phyloP scores from a whole-genome alignment of 2,329 filamentous ascomycete genomes.

The Cladosporium velox region DNA sequence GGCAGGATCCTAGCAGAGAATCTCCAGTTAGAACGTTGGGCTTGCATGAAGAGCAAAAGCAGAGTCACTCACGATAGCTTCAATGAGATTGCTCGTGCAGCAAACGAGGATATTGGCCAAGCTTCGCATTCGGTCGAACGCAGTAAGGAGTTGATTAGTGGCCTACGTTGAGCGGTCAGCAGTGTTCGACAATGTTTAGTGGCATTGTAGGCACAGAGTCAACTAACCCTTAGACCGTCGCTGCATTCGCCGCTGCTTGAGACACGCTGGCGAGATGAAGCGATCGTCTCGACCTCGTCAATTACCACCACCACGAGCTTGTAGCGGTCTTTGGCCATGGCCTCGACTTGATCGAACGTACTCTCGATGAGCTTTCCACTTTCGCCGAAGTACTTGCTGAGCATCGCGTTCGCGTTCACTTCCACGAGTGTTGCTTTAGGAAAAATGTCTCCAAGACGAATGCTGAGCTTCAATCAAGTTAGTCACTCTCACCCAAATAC shows the following conservation, averaged over 20 bases:
- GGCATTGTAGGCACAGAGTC: not conserved
- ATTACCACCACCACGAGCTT: slow-evolving; percentile 50
- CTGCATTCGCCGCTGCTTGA: slow-evolving; percentile 45
- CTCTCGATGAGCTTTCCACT: slow-evolving; percentile 47
- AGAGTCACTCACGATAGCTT: slow-evolving; percentile 40
- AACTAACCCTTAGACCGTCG: slow-evolving; percentile 47
- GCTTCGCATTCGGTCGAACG: slow-evolving; percentile 47
- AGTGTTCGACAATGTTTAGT: not conserved
- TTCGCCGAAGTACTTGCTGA: slow-evolving; percentile 53
- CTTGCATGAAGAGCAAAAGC: not conserved
- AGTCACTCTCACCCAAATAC: not conserved
- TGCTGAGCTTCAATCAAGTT: slow-evolving; percentile 25
- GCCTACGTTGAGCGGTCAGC: slow-evolving; percentile 31
- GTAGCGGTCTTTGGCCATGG: slow-evolving; percentile 42
- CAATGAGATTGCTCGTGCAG: slow-evolving; percentile 53
- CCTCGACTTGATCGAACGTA: slow-evolving; percentile 45
- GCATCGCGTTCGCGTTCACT: slow-evolving; percentile 48
- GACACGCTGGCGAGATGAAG: slow-evolving; percentile 46
- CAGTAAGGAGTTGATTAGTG: slow-evolving; percentile 53
- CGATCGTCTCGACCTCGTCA: slow-evolving; percentile 54
- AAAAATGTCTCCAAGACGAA: slow-evolving; percentile 45
- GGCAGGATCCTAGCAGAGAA: slow-evolving; percentile 41
- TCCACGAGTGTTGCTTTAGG: slow-evolving; percentile 43
- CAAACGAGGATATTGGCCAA: slow-evolving; percentile 51
- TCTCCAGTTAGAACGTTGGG: slow-evolving; percentile 21